Conservation (phyloP, 257 asterid genomes). For the Nicotiana paniculata region DNA sequence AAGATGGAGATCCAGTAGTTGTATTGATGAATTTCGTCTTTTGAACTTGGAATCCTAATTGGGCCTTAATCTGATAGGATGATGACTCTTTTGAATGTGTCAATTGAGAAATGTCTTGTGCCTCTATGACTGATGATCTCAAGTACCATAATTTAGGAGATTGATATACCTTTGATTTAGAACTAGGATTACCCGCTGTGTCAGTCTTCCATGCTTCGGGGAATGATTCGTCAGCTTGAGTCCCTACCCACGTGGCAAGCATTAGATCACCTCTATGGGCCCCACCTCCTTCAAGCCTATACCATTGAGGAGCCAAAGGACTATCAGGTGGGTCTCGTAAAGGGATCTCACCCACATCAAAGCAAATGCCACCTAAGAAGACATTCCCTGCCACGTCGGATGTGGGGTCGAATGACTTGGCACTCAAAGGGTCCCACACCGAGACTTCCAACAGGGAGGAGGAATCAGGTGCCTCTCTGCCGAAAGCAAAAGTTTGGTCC, state of each 20-base stretch:
- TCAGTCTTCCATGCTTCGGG: constrained; percentile 90
- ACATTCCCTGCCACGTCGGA: constrained; percentile 44
- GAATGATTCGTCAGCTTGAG: constrained; percentile 88
- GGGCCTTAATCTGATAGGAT: constrained; percentile 50
- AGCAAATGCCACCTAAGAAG: constrained; percentile 85
- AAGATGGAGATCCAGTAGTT: constrained; percentile 53
- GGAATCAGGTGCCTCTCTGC: constrained; percentile 52
- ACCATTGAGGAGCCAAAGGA: constrained; percentile 88
- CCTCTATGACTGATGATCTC: constrained; percentile 64
- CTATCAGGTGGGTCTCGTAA: constrained; percentile 88
- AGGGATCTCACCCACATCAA: constrained; percentile 80
- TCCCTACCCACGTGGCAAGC: constrained; percentile 94
- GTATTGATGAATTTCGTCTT: constrained; percentile 43
- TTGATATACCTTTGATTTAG: constrained; percentile 69
- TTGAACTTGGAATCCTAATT: constrained; percentile 64
- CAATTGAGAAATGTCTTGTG: constrained; percentile 51
- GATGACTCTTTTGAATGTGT: constrained; percentile 34
- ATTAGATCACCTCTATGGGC: constrained; percentile 79
- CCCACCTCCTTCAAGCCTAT: constrained; percentile 86
- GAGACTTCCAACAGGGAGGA: constrained; percentile 68
- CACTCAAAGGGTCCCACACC: constrained; percentile 56
- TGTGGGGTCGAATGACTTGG: constrained; percentile 5
- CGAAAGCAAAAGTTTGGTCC: constrained; percentile 84
- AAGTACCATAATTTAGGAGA: constrained; percentile 87
- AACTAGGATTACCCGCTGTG: constrained; percentile 44